Percentiles rank a stretch among this genome's conserved stretches.
phyloP scores from a whole-genome alignment of 2,329 filamentous ascomycete species.

The Xylariaceae sp. region DNA sequence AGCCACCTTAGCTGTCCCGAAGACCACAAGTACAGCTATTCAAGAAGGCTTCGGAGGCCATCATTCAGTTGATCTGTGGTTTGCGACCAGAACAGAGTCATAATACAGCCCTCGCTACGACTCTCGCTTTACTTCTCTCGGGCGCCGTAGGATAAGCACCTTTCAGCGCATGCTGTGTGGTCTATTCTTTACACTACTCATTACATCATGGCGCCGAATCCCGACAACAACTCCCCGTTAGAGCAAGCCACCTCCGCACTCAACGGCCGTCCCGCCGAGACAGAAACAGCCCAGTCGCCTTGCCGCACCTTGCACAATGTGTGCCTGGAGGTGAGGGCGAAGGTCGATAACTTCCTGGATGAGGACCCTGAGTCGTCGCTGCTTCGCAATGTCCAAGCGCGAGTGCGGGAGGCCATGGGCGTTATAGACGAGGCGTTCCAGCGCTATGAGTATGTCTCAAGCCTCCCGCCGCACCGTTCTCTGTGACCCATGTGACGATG shows the following conservation, averaged over 20 bases:
- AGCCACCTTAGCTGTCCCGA: too few species aligned
- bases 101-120: not conserved
- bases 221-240: slow-evolving; percentile 7
- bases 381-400: slow-evolving; percentile 62
- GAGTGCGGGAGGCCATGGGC: slow-evolving; percentile 65
- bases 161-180: not conserved
- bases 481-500: slow-evolving; percentile 1
- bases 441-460: slow-evolving; percentile 60
- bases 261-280: slow-evolving; percentile 13
- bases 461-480: slow-evolving; percentile 1
- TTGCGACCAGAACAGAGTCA: slow-evolving; percentile 2
- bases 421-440: slow-evolving; percentile 72
- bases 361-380: slow-evolving; percentile 45
- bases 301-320: slow-evolving; percentile 16
- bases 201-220: slow-evolving; percentile 15
- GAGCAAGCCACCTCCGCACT: slow-evolving; percentile 1
- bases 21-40: too few species aligned
- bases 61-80: too few species aligned
- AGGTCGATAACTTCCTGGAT: slow-evolving; percentile 59
- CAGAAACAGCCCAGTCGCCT: slow-evolving; percentile 4
- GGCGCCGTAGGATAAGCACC: not conserved
- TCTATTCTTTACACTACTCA: slow-evolving; percentile 12
- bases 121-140: not conserved
- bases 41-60: too few species aligned
- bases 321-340: slow-evolving; percentile 43